phyloP scores from a whole-genome alignment of 78 protist species.

The Dictyostelium purpureum region DNA sequence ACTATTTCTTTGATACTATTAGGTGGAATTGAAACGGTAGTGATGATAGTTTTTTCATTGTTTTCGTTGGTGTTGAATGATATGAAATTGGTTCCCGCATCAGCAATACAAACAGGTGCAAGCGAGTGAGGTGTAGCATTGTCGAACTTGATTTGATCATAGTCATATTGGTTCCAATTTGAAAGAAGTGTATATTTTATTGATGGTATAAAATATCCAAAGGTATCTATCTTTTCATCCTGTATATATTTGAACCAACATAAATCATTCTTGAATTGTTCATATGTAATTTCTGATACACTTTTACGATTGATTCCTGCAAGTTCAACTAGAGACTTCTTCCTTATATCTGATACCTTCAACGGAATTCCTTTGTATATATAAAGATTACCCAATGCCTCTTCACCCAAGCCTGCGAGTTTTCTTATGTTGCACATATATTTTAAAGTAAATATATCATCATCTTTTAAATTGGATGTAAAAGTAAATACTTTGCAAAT shows the following conservation, averaged over 20 bases:
- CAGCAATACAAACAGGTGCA: too few species aligned
- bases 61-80: too few species aligned
- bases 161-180: constrained; percentile 16
- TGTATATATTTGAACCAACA: neutral
- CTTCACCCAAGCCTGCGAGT: neutral
- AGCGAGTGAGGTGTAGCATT: neutral
- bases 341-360: neutral
- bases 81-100: too few species aligned
- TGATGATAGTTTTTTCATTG: too few species aligned
- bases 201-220: neutral
- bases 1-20: too few species aligned
- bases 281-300: neutral
- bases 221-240: neutral
- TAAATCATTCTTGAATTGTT: neutral
- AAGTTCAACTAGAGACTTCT: neutral
- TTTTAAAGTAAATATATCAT: neutral
- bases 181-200: neutral
- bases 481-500: neutral
- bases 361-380: neutral
- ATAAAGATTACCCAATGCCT: neutral
- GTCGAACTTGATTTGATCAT: neutral
- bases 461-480: neutral
- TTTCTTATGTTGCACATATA: constrained; percentile 18
- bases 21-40: too few species aligned
- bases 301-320: constrained; percentile 6